Conservation (phyloP, 2,329 filamentous ascomycete species). For the Penicillium sp. region DNA sequence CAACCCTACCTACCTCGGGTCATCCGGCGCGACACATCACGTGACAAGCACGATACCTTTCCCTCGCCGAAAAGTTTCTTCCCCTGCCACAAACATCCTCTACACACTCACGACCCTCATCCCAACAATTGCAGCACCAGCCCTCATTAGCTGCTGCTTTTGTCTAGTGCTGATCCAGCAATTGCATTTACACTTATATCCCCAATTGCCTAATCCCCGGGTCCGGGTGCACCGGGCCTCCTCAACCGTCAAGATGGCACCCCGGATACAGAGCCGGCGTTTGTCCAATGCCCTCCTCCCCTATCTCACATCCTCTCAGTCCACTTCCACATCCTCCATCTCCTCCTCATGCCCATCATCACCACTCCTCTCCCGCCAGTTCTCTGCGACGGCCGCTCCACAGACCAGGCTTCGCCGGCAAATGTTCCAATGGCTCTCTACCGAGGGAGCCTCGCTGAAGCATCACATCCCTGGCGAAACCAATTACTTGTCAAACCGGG, state of each 20-base stretch:
- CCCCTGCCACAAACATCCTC: conserved; percentile 21
- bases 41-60: conserved; percentile 25
- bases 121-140: conserved; percentile 24
- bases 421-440: conserved; percentile 62
- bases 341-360: conserved; percentile 21
- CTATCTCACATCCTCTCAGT: conserved; percentile 34
- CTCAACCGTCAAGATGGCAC: conserved; percentile 38
- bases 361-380: conserved; percentile 30
- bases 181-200: background rate
- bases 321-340: conserved; percentile 26
- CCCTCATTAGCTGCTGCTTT: conserved; percentile 9
- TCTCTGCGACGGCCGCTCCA: conserved; percentile 35
- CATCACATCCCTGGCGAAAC: conserved; percentile 35
- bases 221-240: conserved; percentile 1
- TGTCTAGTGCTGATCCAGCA: background rate
- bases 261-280: conserved; percentile 41
- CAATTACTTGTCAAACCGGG: conserved; percentile 33
- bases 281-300: conserved; percentile 39
- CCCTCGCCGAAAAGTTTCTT: conserved; percentile 36
- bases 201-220: conserved; percentile 8
- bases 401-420: conserved; percentile 55
- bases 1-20: too few relatives aligned
- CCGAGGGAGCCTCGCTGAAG: conserved; percentile 35
- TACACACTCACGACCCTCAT: conserved; percentile 13
- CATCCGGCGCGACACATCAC: conserved; percentile 9